Percentiles rank a stretch among this genome's conserved stretches.
These are phyloP conservation scores for Serendipita sp. DNA, from an alignment of 768 basidiomycete species.

Conservation along the genomic window DNA sequence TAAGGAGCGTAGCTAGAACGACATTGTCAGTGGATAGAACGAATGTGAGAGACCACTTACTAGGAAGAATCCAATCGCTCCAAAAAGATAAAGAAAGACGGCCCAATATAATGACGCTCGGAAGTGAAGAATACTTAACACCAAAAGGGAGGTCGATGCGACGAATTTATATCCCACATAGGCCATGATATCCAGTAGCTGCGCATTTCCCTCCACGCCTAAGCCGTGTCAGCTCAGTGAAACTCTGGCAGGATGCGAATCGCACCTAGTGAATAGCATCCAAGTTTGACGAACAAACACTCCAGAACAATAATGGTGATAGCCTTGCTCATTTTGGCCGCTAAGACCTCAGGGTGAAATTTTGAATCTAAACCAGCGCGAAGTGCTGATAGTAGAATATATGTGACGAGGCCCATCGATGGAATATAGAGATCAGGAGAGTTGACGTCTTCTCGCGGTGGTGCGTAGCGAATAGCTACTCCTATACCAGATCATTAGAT, in stretches of 20 bases:
- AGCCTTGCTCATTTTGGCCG: conserved; percentile 69
- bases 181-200: conserved; percentile 69
- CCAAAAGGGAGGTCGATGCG: conserved; percentile 36
- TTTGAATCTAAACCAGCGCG: conserved; percentile 65
- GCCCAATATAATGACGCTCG: conserved; percentile 46
- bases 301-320: conserved; percentile 74
- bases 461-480: conserved; percentile 35
- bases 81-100: conserved; percentile 71
- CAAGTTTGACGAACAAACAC: conserved; percentile 74
- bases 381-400: conserved; percentile 77
- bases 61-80: conserved; percentile 86
- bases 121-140: conserved; percentile 19
- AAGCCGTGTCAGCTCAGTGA: background rate
- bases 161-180: conserved; percentile 98
- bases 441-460: conserved; percentile 89
- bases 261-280: conserved; percentile 87
- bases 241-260: conserved; percentile 12
- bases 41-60: conserved; percentile 27
- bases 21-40: background rate
- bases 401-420: conserved; percentile 88
- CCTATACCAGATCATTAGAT: background rate
- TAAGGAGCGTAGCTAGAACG: background rate
- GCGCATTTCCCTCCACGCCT: conserved; percentile 36
- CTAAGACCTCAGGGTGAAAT: conserved; percentile 82
- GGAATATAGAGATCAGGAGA: conserved; percentile 96